Evolutionary conservation across 306 rosid genomes (phyloP).

Genomic region (Medicago arabica): DNA sequence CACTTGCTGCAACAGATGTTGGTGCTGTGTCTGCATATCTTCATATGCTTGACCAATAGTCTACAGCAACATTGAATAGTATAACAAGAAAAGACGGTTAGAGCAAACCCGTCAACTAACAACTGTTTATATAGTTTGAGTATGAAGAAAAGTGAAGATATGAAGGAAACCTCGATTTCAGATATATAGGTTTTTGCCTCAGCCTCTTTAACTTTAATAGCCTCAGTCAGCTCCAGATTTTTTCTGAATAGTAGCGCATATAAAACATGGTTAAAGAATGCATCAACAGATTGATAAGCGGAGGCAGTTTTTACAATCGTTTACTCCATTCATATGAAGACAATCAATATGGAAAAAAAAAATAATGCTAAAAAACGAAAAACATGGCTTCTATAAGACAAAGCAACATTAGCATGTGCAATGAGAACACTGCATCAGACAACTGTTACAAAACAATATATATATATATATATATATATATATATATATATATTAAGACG

Average conservation of each 20-base stretch:
- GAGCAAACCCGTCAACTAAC: slow-evolving; percentile 12
- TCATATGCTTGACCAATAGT: slow-evolving; percentile 99
- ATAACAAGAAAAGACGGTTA: not conserved
- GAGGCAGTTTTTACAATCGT: slow-evolving; percentile 24
- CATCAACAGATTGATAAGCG: slow-evolving; percentile 34
- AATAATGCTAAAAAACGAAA: not conserved
- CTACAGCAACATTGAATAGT: slow-evolving; percentile 53
- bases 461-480: too few species aligned
- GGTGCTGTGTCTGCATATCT: slow-evolving; percentile 99
- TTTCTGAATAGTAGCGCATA: slow-evolving; percentile 55
- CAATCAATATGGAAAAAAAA: not conserved
- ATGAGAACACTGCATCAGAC: slow-evolving; percentile 2
- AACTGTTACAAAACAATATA: not conserved
- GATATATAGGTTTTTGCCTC: slow-evolving; percentile 93
- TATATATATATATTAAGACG: too few species aligned
- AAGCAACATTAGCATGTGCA: not conserved
- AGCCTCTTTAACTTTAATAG: slow-evolving; percentile 78
- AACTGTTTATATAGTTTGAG: slow-evolving; percentile 6
- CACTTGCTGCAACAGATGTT: slow-evolving; percentile 86
- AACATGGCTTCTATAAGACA: not conserved
- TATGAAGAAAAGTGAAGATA: not conserved
- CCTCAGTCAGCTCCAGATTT: slow-evolving; percentile 81
- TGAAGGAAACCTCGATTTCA: slow-evolving; percentile 81
- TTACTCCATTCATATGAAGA: slow-evolving; percentile 29
- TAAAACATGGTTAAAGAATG: slow-evolving; percentile 36